A percentile compares a stretch with the other conserved stretches of the same genome.
Conservation (phyloP, 768 basidiomycete species). For the Boletus sensibilis region DNA sequence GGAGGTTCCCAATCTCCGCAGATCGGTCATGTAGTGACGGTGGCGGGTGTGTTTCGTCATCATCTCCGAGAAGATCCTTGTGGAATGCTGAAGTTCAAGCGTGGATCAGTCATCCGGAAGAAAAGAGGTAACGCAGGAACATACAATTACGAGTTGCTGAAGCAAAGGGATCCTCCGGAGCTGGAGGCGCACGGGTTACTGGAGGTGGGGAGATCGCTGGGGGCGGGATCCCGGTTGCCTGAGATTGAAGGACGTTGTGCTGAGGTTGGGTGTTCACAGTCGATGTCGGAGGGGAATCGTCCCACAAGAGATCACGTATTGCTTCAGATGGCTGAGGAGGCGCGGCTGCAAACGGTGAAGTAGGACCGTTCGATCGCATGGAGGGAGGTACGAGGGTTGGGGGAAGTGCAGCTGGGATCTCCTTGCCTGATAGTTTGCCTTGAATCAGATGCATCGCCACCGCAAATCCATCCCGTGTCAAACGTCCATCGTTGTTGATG, state of each 20-base stretch:
- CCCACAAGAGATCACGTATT: conserved; percentile 50
- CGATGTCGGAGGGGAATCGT: conserved; percentile 48
- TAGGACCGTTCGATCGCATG: conserved; percentile 48
- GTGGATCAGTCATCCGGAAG: conserved; percentile 5
- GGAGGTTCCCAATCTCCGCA: conserved; percentile 83
- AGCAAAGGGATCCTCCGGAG: conserved; percentile 51
- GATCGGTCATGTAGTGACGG: conserved; percentile 68
- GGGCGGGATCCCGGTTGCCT: conserved; percentile 36
- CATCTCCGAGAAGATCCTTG: conserved; percentile 71
- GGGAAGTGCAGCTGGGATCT: conserved; percentile 72
- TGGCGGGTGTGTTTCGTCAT: conserved; percentile 48
- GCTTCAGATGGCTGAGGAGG: conserved; percentile 37
- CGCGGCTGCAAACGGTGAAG: conserved; percentile 40
- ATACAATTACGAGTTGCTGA: conserved; percentile 29
- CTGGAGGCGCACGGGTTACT: conserved; percentile 19
- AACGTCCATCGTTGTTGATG: conserved; percentile 78
- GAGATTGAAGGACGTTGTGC: conserved; percentile 31
- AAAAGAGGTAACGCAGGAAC: not conserved
- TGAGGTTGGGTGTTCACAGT: conserved; percentile 40
- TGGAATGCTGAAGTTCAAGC: conserved; percentile 17
- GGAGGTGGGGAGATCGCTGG: conserved; percentile 32
- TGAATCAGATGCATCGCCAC: conserved; percentile 94
- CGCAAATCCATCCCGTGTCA: conserved; percentile 92
- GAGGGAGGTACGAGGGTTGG: conserved; percentile 78
- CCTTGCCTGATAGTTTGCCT: conserved; percentile 74